These are phyloP conservation scores for Apiotrichum laibachii DNA, from an alignment of 1,284 basidiomycete genomes.

Conservation along the genomic window DNA sequence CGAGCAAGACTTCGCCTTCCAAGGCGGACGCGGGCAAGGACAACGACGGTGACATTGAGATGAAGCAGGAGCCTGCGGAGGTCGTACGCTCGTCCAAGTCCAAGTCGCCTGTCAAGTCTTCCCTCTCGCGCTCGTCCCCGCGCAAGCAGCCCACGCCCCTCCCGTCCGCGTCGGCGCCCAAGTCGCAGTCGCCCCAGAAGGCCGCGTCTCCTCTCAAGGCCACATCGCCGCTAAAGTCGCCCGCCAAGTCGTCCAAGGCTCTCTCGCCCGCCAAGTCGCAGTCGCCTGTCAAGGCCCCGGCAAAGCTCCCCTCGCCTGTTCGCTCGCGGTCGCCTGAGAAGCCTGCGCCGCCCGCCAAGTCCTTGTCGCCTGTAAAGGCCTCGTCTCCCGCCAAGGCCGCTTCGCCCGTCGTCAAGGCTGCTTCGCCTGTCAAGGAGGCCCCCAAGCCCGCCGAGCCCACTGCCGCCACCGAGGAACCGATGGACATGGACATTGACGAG, in stretches of 20 bases:
- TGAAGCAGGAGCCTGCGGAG: conserved; percentile 1
- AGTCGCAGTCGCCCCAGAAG: conserved; percentile 3
- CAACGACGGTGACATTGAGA: conserved; percentile 14
- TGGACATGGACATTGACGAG: conserved; percentile 3
- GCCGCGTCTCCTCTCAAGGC: conserved; percentile 1
- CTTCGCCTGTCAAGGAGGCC: no score
- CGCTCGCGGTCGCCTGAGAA: no score
- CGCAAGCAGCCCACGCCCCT: conserved; percentile 4
- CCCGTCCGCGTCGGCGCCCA: neutral
- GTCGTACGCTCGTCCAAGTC: neutral
- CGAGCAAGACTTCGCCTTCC: neutral
- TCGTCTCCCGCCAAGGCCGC: no score
- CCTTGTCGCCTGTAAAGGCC: neutral
- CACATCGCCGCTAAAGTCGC: neutral
- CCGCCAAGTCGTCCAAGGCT: neutral
- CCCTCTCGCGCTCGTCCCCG: neutral
- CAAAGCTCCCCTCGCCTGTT: neutral
- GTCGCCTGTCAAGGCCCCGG: neutral
- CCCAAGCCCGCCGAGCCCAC: neutral
- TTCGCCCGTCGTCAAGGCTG: no score
- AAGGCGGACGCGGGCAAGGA: conserved; percentile 10
- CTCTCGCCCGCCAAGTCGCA: neutral
- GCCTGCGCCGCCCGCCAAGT: neutral
- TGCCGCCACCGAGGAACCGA: conserved; percentile 1
- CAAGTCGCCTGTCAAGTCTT: conserved; percentile 3